These are phyloP conservation scores for Penicillium lagena DNA, from an alignment of 495 filamentous ascomycete species.

Conservation along the genomic window DNA sequence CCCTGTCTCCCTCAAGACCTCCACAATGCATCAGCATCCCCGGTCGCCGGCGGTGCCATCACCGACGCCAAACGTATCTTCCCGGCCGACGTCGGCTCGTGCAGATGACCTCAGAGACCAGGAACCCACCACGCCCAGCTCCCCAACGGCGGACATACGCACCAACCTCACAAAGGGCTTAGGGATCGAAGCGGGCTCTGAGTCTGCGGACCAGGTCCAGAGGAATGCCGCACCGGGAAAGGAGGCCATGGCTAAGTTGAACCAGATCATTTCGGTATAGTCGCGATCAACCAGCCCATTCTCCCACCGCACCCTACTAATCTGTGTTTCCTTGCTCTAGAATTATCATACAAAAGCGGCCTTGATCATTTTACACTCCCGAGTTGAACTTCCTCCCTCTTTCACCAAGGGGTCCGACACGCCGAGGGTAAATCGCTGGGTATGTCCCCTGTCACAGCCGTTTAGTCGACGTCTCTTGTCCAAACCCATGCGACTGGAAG, in stretches of 20 bases:
- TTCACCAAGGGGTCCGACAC: constrained; percentile 50
- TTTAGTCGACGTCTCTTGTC: neutral
- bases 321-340: constrained; percentile 35
- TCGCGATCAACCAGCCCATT: neutral
- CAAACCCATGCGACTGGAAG: neutral
- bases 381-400: constrained; percentile 61
- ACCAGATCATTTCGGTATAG: constrained; percentile 82
- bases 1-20: neutral
- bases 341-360: constrained; percentile 90
- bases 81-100: constrained; percentile 59
- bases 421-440: constrained; percentile 85
- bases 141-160: constrained; percentile 30
- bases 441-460: constrained; percentile 40
- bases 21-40: constrained; percentile 78
- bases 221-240: constrained; percentile 30
- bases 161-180: constrained; percentile 29
- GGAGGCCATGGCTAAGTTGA: constrained; percentile 68
- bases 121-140: constrained; percentile 23
- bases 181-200: constrained; percentile 36
- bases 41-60: constrained; percentile 52
- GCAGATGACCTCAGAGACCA: constrained; percentile 62
- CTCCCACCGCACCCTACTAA: constrained; percentile 2
- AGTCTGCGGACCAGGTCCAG: constrained; percentile 31
- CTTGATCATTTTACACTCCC: constrained; percentile 73
- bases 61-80: constrained; percentile 59